Conservation (phyloP, 352 stramenopile species). For the Plasmopara halstedii region DNA sequence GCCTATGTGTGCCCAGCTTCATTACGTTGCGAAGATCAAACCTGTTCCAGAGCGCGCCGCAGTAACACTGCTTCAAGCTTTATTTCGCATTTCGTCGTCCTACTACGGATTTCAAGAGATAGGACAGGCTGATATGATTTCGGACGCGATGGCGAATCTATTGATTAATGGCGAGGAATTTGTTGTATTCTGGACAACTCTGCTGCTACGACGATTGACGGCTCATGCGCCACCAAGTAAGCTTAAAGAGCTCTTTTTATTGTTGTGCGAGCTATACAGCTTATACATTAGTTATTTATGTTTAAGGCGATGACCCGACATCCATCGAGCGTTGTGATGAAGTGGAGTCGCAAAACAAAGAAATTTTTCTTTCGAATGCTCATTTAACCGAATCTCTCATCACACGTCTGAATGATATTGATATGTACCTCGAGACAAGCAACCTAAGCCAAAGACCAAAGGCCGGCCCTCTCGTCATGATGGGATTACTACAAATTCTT, state of each 20-base stretch:
- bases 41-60: conserved; percentile 57
- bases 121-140: conserved; percentile 62
- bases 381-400: conserved; percentile 64
- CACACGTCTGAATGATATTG: conserved; percentile 46
- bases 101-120: conserved; percentile 84
- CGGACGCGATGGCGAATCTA: conserved; percentile 71
- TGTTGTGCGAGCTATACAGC: background rate
- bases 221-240: conserved; percentile 43
- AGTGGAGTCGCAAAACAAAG: conserved; percentile 70
- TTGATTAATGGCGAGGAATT: conserved; percentile 78
- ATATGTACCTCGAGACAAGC: conserved; percentile 28
- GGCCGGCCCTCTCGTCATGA: conserved; percentile 77
- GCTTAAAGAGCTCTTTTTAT: conserved; percentile 8
- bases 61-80: conserved; percentile 67
- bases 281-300: conserved; percentile 1
- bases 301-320: conserved; percentile 32
- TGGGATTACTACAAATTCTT: conserved; percentile 87
- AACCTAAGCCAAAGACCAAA: conserved; percentile 4
- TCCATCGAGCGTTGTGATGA: conserved; percentile 62
- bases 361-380: conserved; percentile 59
- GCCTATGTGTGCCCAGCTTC: conserved; percentile 74
- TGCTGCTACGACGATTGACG: conserved; percentile 60
- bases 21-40: conserved; percentile 60
- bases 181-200: conserved; percentile 80
- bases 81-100: conserved; percentile 82